A percentile compares a stretch with the other conserved stretches of the same genome.
Evolutionary conservation across 331 rosid species (phyloP).

Genomic region (Pyracantha coccinea): DNA sequence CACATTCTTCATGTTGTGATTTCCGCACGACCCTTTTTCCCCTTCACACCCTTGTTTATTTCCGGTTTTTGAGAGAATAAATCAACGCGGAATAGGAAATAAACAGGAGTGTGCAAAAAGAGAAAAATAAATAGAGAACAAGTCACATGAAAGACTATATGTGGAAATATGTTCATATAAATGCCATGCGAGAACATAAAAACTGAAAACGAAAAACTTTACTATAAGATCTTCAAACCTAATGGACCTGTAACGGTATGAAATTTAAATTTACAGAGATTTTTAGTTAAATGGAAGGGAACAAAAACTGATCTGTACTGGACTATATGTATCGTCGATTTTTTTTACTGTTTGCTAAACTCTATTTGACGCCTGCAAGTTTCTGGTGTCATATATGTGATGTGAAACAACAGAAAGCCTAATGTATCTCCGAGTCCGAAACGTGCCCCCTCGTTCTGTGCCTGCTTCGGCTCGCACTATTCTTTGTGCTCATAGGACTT

Average conservation of each 20-base stretch:
- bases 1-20: neutral
- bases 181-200: neutral
- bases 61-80: too few species aligned
- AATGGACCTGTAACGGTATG: neutral
- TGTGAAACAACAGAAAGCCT: slow-evolving; percentile 5
- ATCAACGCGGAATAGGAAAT: too few species aligned
- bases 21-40: neutral
- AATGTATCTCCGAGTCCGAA: slow-evolving; percentile 20
- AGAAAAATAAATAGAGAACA: neutral
- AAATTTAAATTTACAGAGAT: neutral
- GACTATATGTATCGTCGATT: neutral
- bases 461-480: slow-evolving; percentile 10
- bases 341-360: neutral
- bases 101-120: too few species aligned
- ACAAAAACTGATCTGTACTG: neutral
- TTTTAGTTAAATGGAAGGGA: neutral
- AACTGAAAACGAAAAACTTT: neutral
- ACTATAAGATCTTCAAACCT: neutral
- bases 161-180: too few species aligned
- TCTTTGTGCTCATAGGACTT: slow-evolving; percentile 17
- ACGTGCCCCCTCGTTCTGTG: slow-evolving; percentile 17
- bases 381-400: neutral
- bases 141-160: neutral
- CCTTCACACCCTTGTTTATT: too few species aligned
- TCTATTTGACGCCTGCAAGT: neutral